These are phyloP conservation scores for Colletotrichum salicis DNA, from an alignment of 2,329 filamentous ascomycete genomes.

Conservation along the genomic window DNA sequence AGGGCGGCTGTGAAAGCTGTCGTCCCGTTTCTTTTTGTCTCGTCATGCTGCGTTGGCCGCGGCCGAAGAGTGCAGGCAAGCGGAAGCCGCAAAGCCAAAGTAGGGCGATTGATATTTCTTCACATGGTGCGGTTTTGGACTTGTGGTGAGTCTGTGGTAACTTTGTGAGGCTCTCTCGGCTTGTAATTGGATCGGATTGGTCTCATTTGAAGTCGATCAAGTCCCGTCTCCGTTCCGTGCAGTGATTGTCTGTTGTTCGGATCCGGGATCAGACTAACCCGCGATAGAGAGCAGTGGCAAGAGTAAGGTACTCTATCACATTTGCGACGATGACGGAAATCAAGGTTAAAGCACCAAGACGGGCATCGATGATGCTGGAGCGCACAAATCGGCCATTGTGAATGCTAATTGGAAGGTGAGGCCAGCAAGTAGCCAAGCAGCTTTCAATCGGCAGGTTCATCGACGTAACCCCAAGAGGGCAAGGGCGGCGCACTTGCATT, in stretches of 20 bases:
- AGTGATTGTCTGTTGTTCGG: conserved; percentile 6
- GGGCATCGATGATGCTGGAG: not conserved
- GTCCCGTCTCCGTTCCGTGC: conserved; percentile 1
- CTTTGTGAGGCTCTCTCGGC: too few relatives aligned
- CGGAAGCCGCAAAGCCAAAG: not conserved
- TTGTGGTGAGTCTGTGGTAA: not conserved
- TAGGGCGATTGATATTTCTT: not conserved
- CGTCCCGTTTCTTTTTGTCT: not conserved
- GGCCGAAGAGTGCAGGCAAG: not conserved
- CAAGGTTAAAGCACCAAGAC: conserved; percentile 11
- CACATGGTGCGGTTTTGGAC: not conserved
- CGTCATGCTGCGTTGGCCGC: not conserved
- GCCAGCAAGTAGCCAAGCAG: not conserved
- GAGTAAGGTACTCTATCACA: too few relatives aligned
- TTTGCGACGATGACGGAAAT: not conserved
- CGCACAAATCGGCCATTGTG: not conserved
- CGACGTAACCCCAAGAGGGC: not conserved
- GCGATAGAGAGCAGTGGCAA: not conserved
- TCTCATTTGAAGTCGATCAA: not conserved
- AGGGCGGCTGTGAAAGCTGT: not conserved
- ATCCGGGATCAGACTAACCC: conserved; percentile 18
- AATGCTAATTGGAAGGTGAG: not conserved
- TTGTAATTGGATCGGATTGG: not conserved
- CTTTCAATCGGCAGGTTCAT: not conserved
- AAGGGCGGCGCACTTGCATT: not conserved